phyloP scores from a whole-genome alignment of 768 basidiomycete species.

The Clitopilus passeckerianus region DNA sequence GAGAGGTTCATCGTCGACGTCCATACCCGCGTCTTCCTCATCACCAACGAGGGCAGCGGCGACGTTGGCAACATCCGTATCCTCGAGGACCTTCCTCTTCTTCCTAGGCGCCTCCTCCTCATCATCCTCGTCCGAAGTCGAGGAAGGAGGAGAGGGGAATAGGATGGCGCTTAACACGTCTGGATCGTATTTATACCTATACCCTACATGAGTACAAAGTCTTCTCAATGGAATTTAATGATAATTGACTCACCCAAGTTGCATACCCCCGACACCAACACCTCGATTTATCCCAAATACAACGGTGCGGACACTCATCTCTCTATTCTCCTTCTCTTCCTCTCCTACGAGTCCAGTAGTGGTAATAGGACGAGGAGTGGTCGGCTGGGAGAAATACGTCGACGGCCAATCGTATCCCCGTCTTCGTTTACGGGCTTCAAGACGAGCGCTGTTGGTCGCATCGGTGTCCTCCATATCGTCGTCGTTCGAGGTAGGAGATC shows the following conservation, averaged over 20 bases:
- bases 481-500: conserved; percentile 17
- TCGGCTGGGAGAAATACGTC: conserved; percentile 18
- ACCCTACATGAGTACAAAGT: neutral
- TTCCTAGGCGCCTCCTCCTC: conserved; percentile 13
- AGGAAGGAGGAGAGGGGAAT: conserved; percentile 36
- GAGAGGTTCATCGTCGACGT: conserved; percentile 7
- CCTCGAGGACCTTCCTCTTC: neutral
- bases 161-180: conserved; percentile 29
- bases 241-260: conserved; percentile 46
- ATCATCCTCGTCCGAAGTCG: conserved; percentile 9
- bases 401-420: conserved; percentile 29
- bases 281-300: conserved; percentile 42
- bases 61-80: neutral
- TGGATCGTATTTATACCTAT: conserved; percentile 52
- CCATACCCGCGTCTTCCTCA: conserved; percentile 8
- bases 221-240: no score
- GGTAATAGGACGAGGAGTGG: conserved; percentile 27
- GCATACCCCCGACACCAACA: conserved; percentile 26
- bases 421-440: conserved; percentile 39
- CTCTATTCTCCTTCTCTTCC: conserved; percentile 31
- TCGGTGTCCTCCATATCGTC: neutral
- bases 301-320: conserved; percentile 43
- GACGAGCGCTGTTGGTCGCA: conserved; percentile 19
- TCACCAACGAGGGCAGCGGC: neutral
- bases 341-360: conserved; percentile 1